Evolutionary conservation across 371 early-diverging fungal genomes (phyloP).

Genomic region (Rhizopus delemar): DNA sequence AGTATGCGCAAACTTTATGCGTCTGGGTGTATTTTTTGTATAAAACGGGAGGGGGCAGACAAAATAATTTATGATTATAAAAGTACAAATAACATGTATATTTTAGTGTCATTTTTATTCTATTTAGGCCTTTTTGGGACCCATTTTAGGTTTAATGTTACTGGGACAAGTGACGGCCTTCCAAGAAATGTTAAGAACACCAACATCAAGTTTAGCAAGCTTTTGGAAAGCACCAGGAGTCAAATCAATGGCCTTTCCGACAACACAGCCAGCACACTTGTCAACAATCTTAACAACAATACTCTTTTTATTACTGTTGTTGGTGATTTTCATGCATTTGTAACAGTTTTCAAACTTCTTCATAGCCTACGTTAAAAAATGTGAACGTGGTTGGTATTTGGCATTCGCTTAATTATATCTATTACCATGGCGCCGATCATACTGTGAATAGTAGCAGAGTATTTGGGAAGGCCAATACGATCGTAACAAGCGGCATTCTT

Average conservation of each 20-base stretch:
- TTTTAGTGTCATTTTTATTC: neutral
- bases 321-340: constrained; percentile 54
- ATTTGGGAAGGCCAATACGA: constrained; percentile 45
- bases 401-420: neutral
- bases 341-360: constrained; percentile 48
- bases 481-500: constrained; percentile 56
- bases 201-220: constrained; percentile 39
- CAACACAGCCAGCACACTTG: constrained; percentile 48
- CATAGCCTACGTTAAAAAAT: constrained; percentile 38
- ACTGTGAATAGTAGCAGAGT: constrained; percentile 38
- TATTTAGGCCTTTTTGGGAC: constrained; percentile 18
- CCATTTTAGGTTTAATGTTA: constrained; percentile 15
- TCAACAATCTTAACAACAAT: constrained; percentile 50
- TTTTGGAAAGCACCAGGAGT: constrained; percentile 46
- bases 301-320: constrained; percentile 39
- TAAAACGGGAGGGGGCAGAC: no score
- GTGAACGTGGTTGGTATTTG: neutral
- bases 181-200: constrained; percentile 52
- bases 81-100: no score
- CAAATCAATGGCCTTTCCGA: constrained; percentile 47
- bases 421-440: constrained; percentile 56
- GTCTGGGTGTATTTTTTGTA: no score
- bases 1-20: no score
- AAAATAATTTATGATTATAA: no score
- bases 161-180: constrained; percentile 34